These are phyloP conservation scores for Batkoa obscura DNA, from an alignment of 371 early-diverging fungal species.

Conservation along the genomic window DNA sequence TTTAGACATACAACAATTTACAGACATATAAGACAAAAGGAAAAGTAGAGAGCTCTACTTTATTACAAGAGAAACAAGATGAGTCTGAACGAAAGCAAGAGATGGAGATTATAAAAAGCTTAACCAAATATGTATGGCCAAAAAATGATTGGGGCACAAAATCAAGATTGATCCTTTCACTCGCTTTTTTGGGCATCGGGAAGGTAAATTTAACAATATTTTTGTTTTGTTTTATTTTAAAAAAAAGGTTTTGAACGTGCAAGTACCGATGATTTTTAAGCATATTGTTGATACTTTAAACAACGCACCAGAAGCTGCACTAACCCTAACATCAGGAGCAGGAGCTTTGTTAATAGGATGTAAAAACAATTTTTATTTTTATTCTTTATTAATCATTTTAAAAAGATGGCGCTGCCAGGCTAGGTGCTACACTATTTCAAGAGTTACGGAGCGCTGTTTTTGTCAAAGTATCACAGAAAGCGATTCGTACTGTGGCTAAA, in stretches of 20 bases:
- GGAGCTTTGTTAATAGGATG: slow-evolving; percentile 79
- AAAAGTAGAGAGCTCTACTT: too few species aligned
- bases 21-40: too few species aligned
- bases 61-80: too few species aligned
- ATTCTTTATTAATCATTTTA: neutral
- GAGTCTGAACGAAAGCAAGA: slow-evolving; percentile 1
- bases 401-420: slow-evolving; percentile 67
- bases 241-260: slow-evolving; percentile 74
- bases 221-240: slow-evolving; percentile 67
- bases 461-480: slow-evolving; percentile 83
- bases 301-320: slow-evolving; percentile 24
- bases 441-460: slow-evolving; percentile 90
- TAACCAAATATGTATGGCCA: slow-evolving; percentile 80
- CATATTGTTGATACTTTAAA: slow-evolving; percentile 57
- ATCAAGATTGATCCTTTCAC: slow-evolving; percentile 64
- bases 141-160: slow-evolving; percentile 56
- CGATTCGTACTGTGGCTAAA: slow-evolving; percentile 69
- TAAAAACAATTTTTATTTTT: slow-evolving; percentile 13
- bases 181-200: slow-evolving; percentile 57
- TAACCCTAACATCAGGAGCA: slow-evolving; percentile 47
- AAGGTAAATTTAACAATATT: slow-evolving; percentile 65
- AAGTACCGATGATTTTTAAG: slow-evolving; percentile 90
- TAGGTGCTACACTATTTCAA: slow-evolving; percentile 63
- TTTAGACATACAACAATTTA: too few species aligned
- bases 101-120: slow-evolving; percentile 43